Evolutionary conservation across 164 flowering plant species (phyloP).

Genomic region (Vitis rupestris): DNA sequence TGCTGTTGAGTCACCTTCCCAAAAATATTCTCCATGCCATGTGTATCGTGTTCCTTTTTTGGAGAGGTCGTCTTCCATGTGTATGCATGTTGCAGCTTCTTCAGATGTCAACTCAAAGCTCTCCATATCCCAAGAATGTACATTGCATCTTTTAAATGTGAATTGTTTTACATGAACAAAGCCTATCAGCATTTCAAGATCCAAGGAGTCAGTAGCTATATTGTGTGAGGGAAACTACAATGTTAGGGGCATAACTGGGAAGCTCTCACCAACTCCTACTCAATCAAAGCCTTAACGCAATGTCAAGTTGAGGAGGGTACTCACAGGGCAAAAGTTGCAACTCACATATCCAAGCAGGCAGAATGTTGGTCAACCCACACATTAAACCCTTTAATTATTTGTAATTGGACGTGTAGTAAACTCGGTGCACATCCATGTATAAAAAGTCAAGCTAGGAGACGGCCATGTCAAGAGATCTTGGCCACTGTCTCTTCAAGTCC

Average conservation of each 20-base stretch:
- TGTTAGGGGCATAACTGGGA: no score
- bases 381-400: background rate
- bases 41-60: no score
- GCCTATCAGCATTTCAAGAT: background rate
- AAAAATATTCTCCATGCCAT: no score
- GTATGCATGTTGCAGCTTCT: background rate
- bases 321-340: background rate
- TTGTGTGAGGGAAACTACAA: background rate
- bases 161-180: background rate
- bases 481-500: background rate
- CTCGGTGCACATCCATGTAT: background rate
- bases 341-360: background rate
- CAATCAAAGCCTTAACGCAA: background rate
- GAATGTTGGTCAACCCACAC: background rate
- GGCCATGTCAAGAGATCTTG: background rate
- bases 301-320: background rate
- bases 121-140: background rate
- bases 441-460: background rate
- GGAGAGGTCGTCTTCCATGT: no score
- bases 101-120: background rate
- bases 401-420: background rate
- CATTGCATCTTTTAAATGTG: background rate
- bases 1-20: no score
- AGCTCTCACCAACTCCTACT: constrained; percentile 1
- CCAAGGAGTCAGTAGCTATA: background rate